Evolutionary conservation across 495 filamentous ascomycete genomes (phyloP).

Genomic region (Aspergillus haitiensis): DNA sequence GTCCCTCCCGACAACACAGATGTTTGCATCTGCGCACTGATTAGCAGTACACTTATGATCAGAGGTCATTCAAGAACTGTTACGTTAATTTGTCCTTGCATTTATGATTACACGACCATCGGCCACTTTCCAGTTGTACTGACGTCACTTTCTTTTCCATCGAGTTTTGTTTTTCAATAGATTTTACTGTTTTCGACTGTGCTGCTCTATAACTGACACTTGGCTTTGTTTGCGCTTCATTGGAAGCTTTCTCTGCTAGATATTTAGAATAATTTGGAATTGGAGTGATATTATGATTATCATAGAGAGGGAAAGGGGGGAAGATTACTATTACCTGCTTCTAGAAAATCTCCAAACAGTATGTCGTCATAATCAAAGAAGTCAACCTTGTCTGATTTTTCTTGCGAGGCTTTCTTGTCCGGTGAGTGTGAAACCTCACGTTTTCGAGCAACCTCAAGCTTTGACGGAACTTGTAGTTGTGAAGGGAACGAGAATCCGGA

Average conservation of each 20-base stretch:
- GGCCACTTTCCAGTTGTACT: constrained; percentile 71
- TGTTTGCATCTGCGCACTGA: constrained; percentile 64
- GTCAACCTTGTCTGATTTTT: constrained; percentile 30
- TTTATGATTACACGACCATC: constrained; percentile 82
- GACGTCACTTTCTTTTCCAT: constrained; percentile 36
- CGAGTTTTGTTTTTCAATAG: constrained; percentile 16
- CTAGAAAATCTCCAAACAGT: constrained; percentile 56
- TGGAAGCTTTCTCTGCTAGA: neutral
- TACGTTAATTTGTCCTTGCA: constrained; percentile 74
- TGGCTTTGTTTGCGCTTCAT: neutral
- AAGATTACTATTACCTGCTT: constrained; percentile 30
- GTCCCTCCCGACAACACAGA: constrained; percentile 82
- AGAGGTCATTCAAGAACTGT: neutral
- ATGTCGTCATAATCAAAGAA: constrained; percentile 59
- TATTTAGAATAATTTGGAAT: neutral
- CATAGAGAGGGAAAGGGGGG: neutral
- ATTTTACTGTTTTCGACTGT: constrained; percentile 2
- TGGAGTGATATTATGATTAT: neutral
- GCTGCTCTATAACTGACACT: neutral
- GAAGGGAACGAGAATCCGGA: constrained; percentile 55
- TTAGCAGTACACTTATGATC: neutral
- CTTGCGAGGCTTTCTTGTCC: constrained; percentile 14
- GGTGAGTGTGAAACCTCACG: constrained; percentile 13
- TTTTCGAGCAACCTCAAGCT: neutral
- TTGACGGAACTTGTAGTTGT: neutral